phyloP scores from a whole-genome alignment of 148 eudicot species.

The Arctostaphylos glauca region DNA sequence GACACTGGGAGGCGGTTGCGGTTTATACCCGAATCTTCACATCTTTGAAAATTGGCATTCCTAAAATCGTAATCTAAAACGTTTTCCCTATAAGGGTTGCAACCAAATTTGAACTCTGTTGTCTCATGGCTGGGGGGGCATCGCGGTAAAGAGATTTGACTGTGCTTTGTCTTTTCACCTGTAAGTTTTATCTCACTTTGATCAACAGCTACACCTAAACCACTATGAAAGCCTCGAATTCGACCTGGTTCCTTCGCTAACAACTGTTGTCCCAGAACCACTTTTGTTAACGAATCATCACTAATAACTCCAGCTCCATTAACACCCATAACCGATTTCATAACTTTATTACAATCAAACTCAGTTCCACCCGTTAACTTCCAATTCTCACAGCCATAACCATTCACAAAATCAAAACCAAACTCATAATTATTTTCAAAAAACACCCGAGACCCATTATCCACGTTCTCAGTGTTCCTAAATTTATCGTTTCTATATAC shows the following conservation, averaged over 20 bases:
- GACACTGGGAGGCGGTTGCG: not conserved
- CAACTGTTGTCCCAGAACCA: not conserved
- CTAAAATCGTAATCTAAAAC: not conserved
- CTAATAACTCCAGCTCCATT: not conserved
- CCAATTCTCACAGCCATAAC: not conserved
- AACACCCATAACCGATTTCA: not conserved
- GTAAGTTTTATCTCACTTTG: not conserved
- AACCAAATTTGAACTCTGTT: constrained; percentile 4
- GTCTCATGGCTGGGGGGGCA: not conserved
- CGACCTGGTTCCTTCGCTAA: not conserved
- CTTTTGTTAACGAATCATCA: constrained; percentile 19
- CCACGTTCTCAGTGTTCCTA: not conserved
- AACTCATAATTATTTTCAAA: not conserved
- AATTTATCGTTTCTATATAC: not conserved
- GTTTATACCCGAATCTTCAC: not conserved
- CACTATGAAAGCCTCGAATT: not conserved
- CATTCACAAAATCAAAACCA: not conserved
- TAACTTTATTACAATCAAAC: constrained; percentile 9
- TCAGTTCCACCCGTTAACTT: not conserved
- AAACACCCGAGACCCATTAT: not conserved
- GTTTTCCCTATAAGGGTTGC: not conserved
- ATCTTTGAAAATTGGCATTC: not conserved
- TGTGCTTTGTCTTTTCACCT: not conserved
- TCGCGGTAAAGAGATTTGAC: not conserved
- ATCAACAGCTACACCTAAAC: constrained; percentile 3